A percentile compares a stretch with the other conserved stretches of the same genome.
These are phyloP conservation scores for Beauveria australis DNA, from an alignment of 2,329 filamentous ascomycete species.

Conservation along the genomic window DNA sequence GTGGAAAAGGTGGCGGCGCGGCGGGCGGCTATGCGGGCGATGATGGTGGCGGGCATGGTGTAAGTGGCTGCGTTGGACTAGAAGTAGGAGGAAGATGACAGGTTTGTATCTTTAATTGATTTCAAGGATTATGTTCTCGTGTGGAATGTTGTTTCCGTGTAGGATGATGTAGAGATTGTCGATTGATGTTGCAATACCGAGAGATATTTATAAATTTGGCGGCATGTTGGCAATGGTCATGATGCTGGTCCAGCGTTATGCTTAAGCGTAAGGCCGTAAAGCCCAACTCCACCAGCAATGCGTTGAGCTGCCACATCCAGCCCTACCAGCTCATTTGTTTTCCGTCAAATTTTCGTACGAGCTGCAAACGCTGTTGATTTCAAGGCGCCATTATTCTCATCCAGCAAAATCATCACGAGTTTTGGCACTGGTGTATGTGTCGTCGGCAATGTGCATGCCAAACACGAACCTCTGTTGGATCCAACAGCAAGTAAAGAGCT, in stretches of 20 bases:
- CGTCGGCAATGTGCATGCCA: neutral
- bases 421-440: neutral
- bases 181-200: neutral
- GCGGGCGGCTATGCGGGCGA: neutral
- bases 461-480: neutral
- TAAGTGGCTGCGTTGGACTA: neutral
- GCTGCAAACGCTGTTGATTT: neutral
- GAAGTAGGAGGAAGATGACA: neutral
- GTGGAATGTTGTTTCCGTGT: neutral
- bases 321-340: neutral
- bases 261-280: neutral
- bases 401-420: neutral
- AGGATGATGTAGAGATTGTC: neutral
- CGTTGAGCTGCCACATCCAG: neutral
- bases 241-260: neutral
- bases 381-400: neutral
- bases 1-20: constrained; percentile 3
- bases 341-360: neutral
- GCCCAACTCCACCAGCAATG: neutral
- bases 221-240: neutral
- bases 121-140: neutral
- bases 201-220: neutral
- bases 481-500: neutral
- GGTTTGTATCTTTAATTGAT: neutral
- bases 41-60: neutral